Conservation (phyloP, 495 filamentous ascomycete genomes). For the Pyrenula massariospora region DNA sequence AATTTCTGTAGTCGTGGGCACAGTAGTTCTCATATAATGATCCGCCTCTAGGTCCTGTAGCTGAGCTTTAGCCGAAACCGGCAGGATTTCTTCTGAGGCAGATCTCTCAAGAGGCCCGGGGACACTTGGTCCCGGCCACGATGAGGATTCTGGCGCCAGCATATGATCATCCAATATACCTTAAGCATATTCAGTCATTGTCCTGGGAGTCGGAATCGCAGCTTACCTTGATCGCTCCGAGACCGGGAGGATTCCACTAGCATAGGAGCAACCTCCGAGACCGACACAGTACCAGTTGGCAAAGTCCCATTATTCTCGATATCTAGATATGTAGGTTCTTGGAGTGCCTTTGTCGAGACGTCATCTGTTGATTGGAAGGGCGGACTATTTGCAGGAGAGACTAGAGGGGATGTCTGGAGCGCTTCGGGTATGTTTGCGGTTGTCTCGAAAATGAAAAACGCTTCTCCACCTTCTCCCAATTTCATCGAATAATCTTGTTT, state of each 20-base stretch:
- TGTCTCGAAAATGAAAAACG: constrained; percentile 97
- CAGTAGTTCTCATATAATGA: constrained; percentile 16
- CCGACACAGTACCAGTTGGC: background rate
- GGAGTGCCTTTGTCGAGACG: constrained; percentile 42
- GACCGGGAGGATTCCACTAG: constrained; percentile 17
- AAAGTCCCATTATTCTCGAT: constrained; percentile 24
- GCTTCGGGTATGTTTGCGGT: constrained; percentile 76
- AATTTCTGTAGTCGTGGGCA: constrained; percentile 16
- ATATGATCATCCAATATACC: background rate
- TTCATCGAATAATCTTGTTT: constrained; percentile 97
- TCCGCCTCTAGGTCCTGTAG: background rate
- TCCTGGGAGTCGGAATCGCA: background rate
- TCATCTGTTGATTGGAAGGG: constrained; percentile 39
- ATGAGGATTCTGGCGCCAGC: constrained; percentile 1
- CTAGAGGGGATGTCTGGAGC: constrained; percentile 85
- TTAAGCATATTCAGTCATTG: background rate
- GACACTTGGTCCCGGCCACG: constrained; percentile 2
- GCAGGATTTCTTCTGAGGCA: constrained; percentile 35
- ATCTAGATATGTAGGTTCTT: constrained; percentile 78
- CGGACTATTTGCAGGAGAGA: constrained; percentile 78
- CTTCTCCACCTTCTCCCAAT: constrained; percentile 91
- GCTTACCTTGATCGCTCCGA: constrained; percentile 37
- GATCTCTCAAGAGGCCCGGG: constrained; percentile 36
- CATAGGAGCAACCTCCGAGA: constrained; percentile 1
- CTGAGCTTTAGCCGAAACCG: constrained; percentile 9